Percentiles rank a stretch among this genome's conserved stretches.
Conservation (phyloP, 2,329 filamentous ascomycete species). For the Venturia carpophila region DNA sequence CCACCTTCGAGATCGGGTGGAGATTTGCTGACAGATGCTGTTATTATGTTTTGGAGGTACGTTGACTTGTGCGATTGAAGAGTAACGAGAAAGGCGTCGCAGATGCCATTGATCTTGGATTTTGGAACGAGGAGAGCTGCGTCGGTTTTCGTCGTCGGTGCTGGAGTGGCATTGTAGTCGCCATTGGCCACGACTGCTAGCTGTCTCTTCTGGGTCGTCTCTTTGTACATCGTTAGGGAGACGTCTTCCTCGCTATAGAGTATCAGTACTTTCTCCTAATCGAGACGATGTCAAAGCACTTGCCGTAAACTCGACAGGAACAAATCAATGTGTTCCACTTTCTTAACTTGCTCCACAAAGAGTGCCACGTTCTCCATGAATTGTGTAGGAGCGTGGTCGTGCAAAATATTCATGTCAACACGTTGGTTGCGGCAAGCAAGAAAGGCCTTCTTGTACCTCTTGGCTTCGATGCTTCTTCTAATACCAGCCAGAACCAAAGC, state of each 20-base stretch:
- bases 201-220: conserved; percentile 46
- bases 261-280: conserved; percentile 3
- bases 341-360: conserved; percentile 79
- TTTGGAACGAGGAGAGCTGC: conserved; percentile 20
- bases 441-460: conserved; percentile 79
- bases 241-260: conserved; percentile 71
- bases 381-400: conserved; percentile 82
- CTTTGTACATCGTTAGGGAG: conserved; percentile 83
- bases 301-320: conserved; percentile 81
- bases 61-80: conserved; percentile 55
- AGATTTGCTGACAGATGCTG: conserved; percentile 85
- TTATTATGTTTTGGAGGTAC: conserved; percentile 85
- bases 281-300: conserved; percentile 22
- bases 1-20: conserved; percentile 87
- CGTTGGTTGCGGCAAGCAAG: conserved; percentile 82
- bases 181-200: neutral
- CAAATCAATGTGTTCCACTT: conserved; percentile 75
- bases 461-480: conserved; percentile 66
- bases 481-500: conserved; percentile 91
- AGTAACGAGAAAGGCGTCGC: conserved; percentile 68
- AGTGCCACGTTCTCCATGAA: conserved; percentile 68
- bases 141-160: neutral
- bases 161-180: neutral
- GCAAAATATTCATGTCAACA: conserved; percentile 96
- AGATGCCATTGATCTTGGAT: conserved; percentile 78